Percentiles rank a stretch among this genome's conserved stretches.
Conservation (phyloP, 257 asterid species). For the Echium plantagineum region DNA sequence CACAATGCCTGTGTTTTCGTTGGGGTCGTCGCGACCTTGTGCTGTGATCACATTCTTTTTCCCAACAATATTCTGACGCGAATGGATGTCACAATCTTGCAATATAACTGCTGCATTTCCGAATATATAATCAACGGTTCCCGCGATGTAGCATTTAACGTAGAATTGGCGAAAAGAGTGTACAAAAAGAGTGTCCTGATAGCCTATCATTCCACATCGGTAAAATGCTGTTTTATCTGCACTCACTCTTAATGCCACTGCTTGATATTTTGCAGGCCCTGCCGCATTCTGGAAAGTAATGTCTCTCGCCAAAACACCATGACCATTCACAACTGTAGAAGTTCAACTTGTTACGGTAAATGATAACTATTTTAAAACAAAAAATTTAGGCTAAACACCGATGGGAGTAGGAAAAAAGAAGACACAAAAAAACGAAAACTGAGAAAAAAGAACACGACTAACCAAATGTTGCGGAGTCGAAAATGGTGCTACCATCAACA, state of each 20-base stretch:
- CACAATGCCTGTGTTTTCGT: slow-evolving; percentile 60
- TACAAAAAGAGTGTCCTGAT: slow-evolving; percentile 68
- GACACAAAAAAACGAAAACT: too few species aligned
- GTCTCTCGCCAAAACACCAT: slow-evolving; percentile 80
- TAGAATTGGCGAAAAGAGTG: slow-evolving; percentile 81
- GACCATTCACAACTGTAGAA: slow-evolving; percentile 51
- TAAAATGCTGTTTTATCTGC: slow-evolving; percentile 62
- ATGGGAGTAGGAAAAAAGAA: too few species aligned
- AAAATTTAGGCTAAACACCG: too few species aligned
- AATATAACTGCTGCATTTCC: slow-evolving; percentile 77
- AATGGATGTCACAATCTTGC: slow-evolving; percentile 67
- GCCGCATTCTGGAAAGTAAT: slow-evolving; percentile 68
- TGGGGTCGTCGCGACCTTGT: slow-evolving; percentile 49
- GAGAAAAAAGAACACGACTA: slow-evolving; percentile 1
- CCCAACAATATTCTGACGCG: slow-evolving; percentile 58
- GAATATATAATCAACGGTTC: slow-evolving; percentile 78
- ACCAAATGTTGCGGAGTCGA: slow-evolving; percentile 89
- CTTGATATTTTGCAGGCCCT: slow-evolving; percentile 71
- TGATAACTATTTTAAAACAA: too few species aligned
- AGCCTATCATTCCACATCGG: slow-evolving; percentile 45
- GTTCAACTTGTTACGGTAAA: too few species aligned
- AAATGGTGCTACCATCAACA: slow-evolving; percentile 80
- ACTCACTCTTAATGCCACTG: slow-evolving; percentile 72
- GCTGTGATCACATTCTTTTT: slow-evolving; percentile 56
- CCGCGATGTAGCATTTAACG: slow-evolving; percentile 64